Percentiles rank a stretch among this genome's conserved stretches.
Conservation (phyloP, 2,329 filamentous ascomycete species). For the Magnaporthiopsis incrustans region DNA sequence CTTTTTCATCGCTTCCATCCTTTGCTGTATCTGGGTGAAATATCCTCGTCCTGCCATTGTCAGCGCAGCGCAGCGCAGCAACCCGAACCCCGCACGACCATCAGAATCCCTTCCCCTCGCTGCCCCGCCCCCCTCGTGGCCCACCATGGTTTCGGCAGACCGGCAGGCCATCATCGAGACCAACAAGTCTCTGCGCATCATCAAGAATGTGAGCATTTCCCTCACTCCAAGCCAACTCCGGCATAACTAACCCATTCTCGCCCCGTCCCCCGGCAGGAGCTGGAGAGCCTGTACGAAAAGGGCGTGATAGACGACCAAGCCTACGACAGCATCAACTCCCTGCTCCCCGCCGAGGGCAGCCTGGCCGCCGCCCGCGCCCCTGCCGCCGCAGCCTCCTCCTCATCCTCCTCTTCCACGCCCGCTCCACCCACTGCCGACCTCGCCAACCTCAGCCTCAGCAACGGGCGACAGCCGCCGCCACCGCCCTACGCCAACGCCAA, state of each 20-base stretch:
- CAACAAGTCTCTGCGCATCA: constrained; percentile 78
- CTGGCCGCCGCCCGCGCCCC: constrained; percentile 34
- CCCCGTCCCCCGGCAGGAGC: constrained; percentile 52
- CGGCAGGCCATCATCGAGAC: constrained; percentile 57
- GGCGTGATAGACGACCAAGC: constrained; percentile 67
- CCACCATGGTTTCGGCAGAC: constrained; percentile 22
- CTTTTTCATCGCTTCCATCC: too few relatives aligned
- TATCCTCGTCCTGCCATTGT: not conserved
- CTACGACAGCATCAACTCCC: constrained; percentile 65
- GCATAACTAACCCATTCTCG: constrained; percentile 10
- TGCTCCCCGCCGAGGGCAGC: constrained; percentile 65
- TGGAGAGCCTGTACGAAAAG: constrained; percentile 80
- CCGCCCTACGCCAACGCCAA: constrained; percentile 38
- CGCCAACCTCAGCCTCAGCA: constrained; percentile 30
- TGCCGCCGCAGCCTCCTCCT: constrained; percentile 19
- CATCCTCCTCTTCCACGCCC: constrained; percentile 18
- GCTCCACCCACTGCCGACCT: constrained; percentile 28
- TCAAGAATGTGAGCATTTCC: constrained; percentile 61
- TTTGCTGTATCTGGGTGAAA: not conserved
- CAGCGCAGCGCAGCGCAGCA: not conserved
- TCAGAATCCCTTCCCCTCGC: not conserved
- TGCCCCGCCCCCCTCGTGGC: not conserved
- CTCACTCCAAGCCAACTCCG: not conserved
- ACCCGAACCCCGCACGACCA: not conserved
- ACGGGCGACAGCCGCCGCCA: constrained; percentile 38